These are phyloP conservation scores for Avena insularis DNA, from an alignment of 176 grass and related monocot genomes.

Conservation along the genomic window DNA sequence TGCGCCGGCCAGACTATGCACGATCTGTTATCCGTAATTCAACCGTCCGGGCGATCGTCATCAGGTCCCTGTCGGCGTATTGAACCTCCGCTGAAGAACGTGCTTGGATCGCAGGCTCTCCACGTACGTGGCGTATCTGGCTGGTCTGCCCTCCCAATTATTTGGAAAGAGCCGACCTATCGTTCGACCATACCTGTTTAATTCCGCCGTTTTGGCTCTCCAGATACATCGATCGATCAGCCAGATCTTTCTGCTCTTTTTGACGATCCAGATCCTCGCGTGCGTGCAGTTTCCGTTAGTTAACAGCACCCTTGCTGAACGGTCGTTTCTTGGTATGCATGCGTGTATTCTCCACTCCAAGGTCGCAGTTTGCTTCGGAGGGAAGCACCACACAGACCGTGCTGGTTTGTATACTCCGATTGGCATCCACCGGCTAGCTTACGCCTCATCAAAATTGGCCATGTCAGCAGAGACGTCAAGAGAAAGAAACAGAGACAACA, in stretches of 20 bases:
- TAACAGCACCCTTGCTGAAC: not conserved
- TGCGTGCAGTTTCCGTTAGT: no score
- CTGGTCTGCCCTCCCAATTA: not conserved
- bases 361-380: not conserved
- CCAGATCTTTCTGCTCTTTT: no score
- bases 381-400: not conserved
- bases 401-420: not conserved
- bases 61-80: slow-evolving; percentile 18
- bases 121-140: slow-evolving; percentile 26
- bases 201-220: no score
- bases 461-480: no score
- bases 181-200: not conserved
- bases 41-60: not conserved
- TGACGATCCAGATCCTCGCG: no score
- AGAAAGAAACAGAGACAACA: no score
- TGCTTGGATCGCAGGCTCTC: slow-evolving; percentile 29
- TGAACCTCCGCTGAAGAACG: not conserved
- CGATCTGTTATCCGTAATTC: not conserved
- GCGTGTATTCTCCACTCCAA: not conserved
- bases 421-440: not conserved
- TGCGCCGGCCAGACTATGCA: no score
- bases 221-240: no score
- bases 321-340: not conserved
- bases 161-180: not conserved
- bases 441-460: no score